Evolutionary conservation across 768 basidiomycete species (phyloP).

Genomic region (Rhizopogon rudus): DNA sequence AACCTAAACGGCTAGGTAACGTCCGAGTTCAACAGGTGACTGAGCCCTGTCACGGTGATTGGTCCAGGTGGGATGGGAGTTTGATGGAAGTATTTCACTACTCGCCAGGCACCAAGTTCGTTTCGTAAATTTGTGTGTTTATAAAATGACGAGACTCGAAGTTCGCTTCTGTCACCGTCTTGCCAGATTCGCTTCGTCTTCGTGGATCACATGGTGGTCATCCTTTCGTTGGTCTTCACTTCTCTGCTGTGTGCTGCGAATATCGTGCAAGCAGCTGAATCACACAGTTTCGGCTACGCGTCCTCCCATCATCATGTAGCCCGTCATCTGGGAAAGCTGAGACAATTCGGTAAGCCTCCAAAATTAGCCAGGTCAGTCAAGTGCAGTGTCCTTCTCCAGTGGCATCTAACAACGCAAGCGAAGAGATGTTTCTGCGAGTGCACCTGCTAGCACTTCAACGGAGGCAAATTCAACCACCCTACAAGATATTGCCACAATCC

Average conservation of each 20-base stretch:
- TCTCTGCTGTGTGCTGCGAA: background rate
- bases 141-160: background rate
- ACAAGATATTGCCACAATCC: constrained; percentile 30
- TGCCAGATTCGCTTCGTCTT: background rate
- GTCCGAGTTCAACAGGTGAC: too few relatives aligned
- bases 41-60: too few relatives aligned
- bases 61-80: too few relatives aligned
- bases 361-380: background rate
- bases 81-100: too few relatives aligned
- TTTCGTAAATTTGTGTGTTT: too few relatives aligned
- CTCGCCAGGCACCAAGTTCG: too few relatives aligned
- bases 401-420: background rate
- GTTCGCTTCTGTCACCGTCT: background rate
- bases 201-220: background rate
- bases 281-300: background rate
- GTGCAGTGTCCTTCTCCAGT: too few relatives aligned
- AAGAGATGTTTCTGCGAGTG: background rate
- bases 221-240: background rate
- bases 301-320: background rate
- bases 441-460: background rate
- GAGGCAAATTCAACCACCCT: constrained; percentile 12
- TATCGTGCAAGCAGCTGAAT: background rate
- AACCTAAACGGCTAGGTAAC: too few relatives aligned
- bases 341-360: background rate
- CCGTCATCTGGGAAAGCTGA: background rate